A percentile compares a stretch with the other conserved stretches of the same genome.
Conservation (phyloP, 1,284 basidiomycete species). For the Caloboletus firmus region DNA sequence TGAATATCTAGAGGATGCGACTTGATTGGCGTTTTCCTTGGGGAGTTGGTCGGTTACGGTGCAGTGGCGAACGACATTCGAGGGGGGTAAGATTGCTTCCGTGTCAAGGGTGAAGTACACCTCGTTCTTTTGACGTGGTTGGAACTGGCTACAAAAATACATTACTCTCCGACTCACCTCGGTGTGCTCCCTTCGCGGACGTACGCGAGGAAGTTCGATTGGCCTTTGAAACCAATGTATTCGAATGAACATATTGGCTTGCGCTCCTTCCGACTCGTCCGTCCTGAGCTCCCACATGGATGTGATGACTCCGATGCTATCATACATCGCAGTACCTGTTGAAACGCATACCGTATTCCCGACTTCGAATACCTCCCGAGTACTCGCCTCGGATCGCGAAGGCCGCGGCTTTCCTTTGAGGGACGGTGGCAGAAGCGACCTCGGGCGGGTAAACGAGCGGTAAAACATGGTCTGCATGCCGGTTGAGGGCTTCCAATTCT, state of each 20-base stretch:
- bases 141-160: neutral
- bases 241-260: constrained; percentile 47
- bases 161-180: constrained; percentile 44
- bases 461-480: constrained; percentile 33
- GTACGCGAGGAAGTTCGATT: constrained; percentile 53
- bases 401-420: constrained; percentile 28
- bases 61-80: constrained; percentile 53
- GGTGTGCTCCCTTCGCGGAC: constrained; percentile 55
- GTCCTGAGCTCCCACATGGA: constrained; percentile 59
- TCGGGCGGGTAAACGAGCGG: constrained; percentile 33
- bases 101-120: constrained; percentile 62
- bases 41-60: constrained; percentile 40
- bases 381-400: constrained; percentile 17
- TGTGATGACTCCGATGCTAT: constrained; percentile 64
- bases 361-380: constrained; percentile 43
- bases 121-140: constrained; percentile 53
- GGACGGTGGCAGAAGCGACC: constrained; percentile 17
- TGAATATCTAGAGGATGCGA: constrained; percentile 6
- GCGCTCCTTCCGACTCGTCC: constrained; percentile 29
- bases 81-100: constrained; percentile 48
- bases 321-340: constrained; percentile 47
- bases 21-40: constrained; percentile 10
- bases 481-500: constrained; percentile 23
- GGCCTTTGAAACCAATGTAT: constrained; percentile 74
- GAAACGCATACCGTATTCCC: constrained; percentile 69